Evolutionary conservation across 768 basidiomycete species (phyloP).

Genomic region (Cyathus striatus): DNA sequence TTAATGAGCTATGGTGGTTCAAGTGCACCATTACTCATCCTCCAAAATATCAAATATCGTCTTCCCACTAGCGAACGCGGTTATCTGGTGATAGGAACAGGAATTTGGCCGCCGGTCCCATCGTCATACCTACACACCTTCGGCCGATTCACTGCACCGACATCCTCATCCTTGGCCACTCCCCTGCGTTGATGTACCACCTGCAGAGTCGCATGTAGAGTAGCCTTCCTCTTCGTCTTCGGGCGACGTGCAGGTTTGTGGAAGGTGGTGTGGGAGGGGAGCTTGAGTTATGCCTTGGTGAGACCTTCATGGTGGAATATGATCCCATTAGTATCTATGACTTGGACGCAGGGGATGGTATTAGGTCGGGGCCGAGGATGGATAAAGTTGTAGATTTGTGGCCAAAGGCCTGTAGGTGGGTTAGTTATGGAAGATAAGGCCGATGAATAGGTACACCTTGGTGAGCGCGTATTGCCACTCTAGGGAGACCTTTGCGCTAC

Average conservation of each 20-base stretch:
- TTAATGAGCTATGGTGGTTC: too few species aligned
- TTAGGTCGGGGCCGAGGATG: constrained; percentile 80
- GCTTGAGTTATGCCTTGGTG: constrained; percentile 72
- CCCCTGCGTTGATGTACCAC: constrained; percentile 91
- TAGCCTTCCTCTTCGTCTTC: constrained; percentile 69
- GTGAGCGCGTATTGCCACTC: constrained; percentile 36
- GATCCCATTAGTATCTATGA: constrained; percentile 84
- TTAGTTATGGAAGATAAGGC: background rate
- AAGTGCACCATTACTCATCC: too few species aligned
- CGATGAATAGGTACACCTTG: constrained; percentile 43
- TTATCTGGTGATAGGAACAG: constrained; percentile 81
- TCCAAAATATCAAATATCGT: constrained; percentile 82
- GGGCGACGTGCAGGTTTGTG: constrained; percentile 69
- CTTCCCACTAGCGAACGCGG: constrained; percentile 73
- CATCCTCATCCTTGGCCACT: constrained; percentile 76
- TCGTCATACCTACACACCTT: constrained; percentile 79
- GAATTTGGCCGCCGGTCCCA: constrained; percentile 75
- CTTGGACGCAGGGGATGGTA: constrained; percentile 84
- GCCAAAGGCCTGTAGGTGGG: constrained; percentile 63
- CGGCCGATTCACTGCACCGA: constrained; percentile 54
- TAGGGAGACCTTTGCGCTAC: constrained; percentile 60
- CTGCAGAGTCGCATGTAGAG: constrained; percentile 81
- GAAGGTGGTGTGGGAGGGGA: constrained; percentile 80
- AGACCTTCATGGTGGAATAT: constrained; percentile 79
- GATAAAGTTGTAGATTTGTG: constrained; percentile 54